Percentiles rank a stretch among this genome's conserved stretches.
These are phyloP conservation scores for Ballota nigra DNA, from an alignment of 257 asterid genomes.

Conservation along the genomic window DNA sequence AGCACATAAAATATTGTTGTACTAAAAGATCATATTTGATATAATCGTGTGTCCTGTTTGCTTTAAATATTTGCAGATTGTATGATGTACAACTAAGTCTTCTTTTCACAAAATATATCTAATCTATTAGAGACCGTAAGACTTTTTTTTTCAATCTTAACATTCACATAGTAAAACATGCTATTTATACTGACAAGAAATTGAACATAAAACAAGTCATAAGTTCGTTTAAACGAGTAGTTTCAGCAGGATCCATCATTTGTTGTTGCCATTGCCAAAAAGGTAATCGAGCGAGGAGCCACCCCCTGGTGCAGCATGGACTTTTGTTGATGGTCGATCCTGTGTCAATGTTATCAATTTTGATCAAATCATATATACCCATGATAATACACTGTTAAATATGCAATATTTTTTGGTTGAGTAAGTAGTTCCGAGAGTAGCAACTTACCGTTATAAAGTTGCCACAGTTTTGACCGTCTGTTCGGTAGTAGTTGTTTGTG, in stretches of 20 bases:
- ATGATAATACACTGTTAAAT: not conserved
- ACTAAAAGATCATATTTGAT: not conserved
- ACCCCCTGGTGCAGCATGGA: constrained; percentile 89
- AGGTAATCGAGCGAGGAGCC: constrained; percentile 67
- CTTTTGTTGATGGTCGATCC: constrained; percentile 89
- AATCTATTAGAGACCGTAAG: too few relatives aligned
- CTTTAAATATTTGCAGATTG: not conserved
- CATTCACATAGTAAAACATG: not conserved
- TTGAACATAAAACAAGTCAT: too few relatives aligned
- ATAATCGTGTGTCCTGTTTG: too few relatives aligned
- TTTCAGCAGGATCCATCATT: too few relatives aligned
- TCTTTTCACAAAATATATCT: too few relatives aligned
- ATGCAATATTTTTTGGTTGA: not conserved
- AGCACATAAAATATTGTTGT: not conserved
- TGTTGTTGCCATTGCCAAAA: constrained; percentile 62
- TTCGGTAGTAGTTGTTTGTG: constrained; percentile 58
- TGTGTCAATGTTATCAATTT: constrained; percentile 17
- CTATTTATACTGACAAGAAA: too few relatives aligned
- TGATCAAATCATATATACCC: not conserved
- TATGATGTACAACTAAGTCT: too few relatives aligned
- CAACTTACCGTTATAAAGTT: constrained; percentile 58
- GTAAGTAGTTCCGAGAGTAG: not conserved
- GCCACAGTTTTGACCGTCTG: constrained; percentile 84
- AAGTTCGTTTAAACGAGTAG: too few relatives aligned
- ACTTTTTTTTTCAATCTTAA: not conserved